Evolutionary conservation across 139 green algal genomes (phyloP).

Genomic region (Nannochloris sp.): DNA sequence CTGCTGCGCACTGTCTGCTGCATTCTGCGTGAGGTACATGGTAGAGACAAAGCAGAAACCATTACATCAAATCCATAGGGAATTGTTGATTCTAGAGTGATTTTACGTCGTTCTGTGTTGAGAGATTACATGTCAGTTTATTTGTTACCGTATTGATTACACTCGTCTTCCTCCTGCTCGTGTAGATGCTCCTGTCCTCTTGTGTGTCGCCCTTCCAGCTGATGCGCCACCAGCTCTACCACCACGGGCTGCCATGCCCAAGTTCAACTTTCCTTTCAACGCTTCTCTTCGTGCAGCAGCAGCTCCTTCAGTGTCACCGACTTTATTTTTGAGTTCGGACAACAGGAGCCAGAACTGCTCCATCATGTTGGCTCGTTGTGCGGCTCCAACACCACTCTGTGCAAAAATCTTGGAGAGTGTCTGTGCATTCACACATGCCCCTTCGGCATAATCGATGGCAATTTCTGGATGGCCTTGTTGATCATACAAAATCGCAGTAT

Average conservation of each 20-base stretch:
- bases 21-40: slow-evolving; percentile 32
- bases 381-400: not conserved
- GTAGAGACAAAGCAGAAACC: slow-evolving; percentile 46
- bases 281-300: slow-evolving; percentile 12
- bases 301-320: slow-evolving; percentile 22
- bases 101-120: not conserved
- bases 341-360: slow-evolving; percentile 26
- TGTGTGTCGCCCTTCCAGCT: not conserved
- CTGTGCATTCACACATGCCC: slow-evolving; percentile 27
- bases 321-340: slow-evolving; percentile 22
- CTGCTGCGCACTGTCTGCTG: slow-evolving; percentile 25
- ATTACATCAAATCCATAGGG: slow-evolving; percentile 5
- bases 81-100: slow-evolving; percentile 5
- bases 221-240: not conserved
- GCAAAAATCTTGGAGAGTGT: not conserved
- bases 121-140: not conserved
- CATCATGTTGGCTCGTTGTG: slow-evolving; percentile 13
- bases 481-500: slow-evolving; percentile 23
- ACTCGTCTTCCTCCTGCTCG: slow-evolving; percentile 9
- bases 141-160: not conserved
- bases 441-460: slow-evolving; percentile 25
- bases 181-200: slow-evolving; percentile 4
- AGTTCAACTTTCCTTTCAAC: slow-evolving; percentile 6
- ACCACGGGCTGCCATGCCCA: not conserved
- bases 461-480: slow-evolving; percentile 15